Percentiles rank a stretch among this genome's conserved stretches.
These are phyloP conservation scores for Emydomyces testavorans DNA, from an alignment of 2,329 filamentous ascomycete species.

Conservation along the genomic window DNA sequence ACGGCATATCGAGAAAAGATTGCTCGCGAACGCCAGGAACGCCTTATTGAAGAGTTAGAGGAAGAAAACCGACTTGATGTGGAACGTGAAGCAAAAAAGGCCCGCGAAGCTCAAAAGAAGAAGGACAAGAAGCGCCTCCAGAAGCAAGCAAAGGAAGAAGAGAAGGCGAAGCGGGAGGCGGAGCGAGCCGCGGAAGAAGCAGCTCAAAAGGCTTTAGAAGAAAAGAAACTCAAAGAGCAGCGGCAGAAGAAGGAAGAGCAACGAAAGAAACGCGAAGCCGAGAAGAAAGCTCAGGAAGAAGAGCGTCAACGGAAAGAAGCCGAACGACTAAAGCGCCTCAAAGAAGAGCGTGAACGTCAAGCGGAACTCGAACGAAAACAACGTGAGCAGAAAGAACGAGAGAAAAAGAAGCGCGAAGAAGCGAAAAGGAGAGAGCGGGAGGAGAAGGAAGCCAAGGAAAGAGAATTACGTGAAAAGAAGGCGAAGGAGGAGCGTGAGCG, in stretches of 20 bases:
- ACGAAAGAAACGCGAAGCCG: constrained; percentile 78
- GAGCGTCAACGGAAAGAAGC: constrained; percentile 74
- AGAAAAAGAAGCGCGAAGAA: constrained; percentile 64
- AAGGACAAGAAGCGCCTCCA: constrained; percentile 88
- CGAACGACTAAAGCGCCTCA: constrained; percentile 64
- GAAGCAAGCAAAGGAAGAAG: constrained; percentile 80
- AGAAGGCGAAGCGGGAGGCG: constrained; percentile 75
- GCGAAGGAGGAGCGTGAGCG: constrained; percentile 53
- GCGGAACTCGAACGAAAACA: constrained; percentile 75
- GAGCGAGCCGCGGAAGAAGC: constrained; percentile 83
- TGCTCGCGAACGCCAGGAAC: constrained; percentile 78
- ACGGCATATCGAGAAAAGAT: constrained; percentile 98
- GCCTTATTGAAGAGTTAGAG: constrained; percentile 79
- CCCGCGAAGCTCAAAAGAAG: constrained; percentile 84
- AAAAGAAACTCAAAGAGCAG: constrained; percentile 68
- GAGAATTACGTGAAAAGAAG: constrained; percentile 59
- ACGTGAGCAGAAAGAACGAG: constrained; percentile 64
- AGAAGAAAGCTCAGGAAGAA: constrained; percentile 82
- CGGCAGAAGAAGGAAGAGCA: constrained; percentile 77
- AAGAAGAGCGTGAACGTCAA: constrained; percentile 77
- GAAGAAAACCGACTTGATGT: constrained; percentile 68
- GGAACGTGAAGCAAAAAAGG: constrained; percentile 81
- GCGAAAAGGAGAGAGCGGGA: constrained; percentile 68
- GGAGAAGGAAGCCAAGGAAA: constrained; percentile 50
- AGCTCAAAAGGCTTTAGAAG: constrained; percentile 61